Evolutionary conservation across 129 eudicot genomes (phyloP), one percentile per base, ranked within the genome.

Genomic region (Flaveria brownii): DNA sequence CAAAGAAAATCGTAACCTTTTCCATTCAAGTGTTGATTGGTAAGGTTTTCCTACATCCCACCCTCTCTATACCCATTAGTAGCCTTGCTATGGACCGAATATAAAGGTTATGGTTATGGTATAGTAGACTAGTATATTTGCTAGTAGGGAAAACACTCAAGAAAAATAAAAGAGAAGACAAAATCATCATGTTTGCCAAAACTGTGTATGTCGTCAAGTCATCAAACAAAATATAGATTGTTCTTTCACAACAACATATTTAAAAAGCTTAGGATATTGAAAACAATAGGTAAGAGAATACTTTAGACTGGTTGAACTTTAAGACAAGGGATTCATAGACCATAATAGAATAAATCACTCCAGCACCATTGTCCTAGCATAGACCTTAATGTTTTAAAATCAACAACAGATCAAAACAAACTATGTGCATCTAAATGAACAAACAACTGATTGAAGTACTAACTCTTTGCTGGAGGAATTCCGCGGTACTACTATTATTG

Each of bases 401-500:
- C 75, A 69, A 5, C 50, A 54, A 52, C 22, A 25, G 70, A 65
- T 57, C 66, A 65, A 26, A 54, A 55, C 43, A 78, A 69, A 71
- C 45, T 30, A 52, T 61, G 50, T 78, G 72, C 71, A 26, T 60
- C 63, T 17, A 18, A 62, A 50, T 79, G 50, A 55, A 56, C 36
- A 76, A 63, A 49, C n/a, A 42, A 17, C n/a, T 57, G 5, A 33
- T 69, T 72, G 56, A 86, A 74, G 13, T 60, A 91, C 97, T 87
- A 71, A 94, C 98, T 94, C 98, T 83, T 86, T 83, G 92, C 96
- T 89, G 49, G 68, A 82, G 22, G 98, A 87, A 80, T 87, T 79
- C 77, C 82, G 85, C 57, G 98, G 98, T 54, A 94, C 83, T 5
- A 91, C 79, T 70, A 94, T 91, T 30, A 91, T 87, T 54, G 98